Conservation (phyloP, 1,284 basidiomycete genomes). For the Megacollybia platyphylla region DNA sequence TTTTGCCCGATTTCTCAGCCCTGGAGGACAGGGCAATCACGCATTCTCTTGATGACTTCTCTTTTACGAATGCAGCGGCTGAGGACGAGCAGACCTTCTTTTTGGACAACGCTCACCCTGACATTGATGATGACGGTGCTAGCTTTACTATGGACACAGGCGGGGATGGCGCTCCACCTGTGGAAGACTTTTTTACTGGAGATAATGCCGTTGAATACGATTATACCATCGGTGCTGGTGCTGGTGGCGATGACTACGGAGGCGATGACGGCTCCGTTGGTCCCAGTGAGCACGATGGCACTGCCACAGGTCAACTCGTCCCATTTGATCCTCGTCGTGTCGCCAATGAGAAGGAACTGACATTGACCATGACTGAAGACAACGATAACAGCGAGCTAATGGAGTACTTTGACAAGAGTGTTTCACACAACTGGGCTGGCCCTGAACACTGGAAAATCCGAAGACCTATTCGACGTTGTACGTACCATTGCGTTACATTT, state of each 20-base stretch:
- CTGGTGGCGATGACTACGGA: conserved; percentile 33
- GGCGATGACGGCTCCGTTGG: conserved; percentile 33
- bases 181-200: conserved; percentile 70
- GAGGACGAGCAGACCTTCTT: conserved; percentile 53
- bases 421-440: conserved; percentile 95
- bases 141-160: conserved; percentile 29
- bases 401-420: conserved; percentile 88
- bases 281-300: conserved; percentile 25
- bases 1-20: conserved; percentile 53
- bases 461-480: conserved; percentile 64
- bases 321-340: conserved; percentile 71
- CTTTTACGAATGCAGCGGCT: conserved; percentile 55
- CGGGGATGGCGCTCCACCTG: conserved; percentile 31
- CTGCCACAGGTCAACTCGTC: conserved; percentile 36
- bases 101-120: conserved; percentile 30
- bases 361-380: conserved; percentile 74
- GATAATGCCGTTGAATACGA: conserved; percentile 57
- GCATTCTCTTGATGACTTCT: conserved; percentile 69
- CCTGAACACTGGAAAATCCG: conserved; percentile 97
- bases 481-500: conserved; percentile 12
- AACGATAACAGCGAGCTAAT: conserved; percentile 63
- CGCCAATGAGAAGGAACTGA: conserved; percentile 64
- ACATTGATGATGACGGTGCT: conserved; percentile 26
- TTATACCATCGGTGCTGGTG: conserved; percentile 25
- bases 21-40: conserved; percentile 66